Evolutionary conservation across 1,284 basidiomycete genomes (phyloP), one percentile per base, ranked within the genome.

Genomic region (Sanghuangporus baumii): DNA sequence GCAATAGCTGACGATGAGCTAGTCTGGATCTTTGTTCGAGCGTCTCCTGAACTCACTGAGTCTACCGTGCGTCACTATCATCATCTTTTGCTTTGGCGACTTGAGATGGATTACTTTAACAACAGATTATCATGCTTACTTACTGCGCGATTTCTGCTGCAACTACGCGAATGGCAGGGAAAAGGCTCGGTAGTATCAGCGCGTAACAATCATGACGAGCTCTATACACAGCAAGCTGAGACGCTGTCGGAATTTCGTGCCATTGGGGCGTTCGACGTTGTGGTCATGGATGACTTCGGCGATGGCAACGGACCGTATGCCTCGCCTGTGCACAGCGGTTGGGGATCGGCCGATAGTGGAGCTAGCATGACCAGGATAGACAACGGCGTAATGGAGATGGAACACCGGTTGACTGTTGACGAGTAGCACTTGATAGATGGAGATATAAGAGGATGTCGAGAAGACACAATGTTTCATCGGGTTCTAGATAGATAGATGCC

Each of bases 251-350:
- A 1, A 41, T 43, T 57, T 26, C 23, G 23, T 26, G 31, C 31
- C 16, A 37, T 37, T 2, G 51, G 37, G 31, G 31, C 14, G 11
- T 18, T 57, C 14, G 55, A 57, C 43, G 18, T 38, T 4, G 43
- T 23, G 37, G 43, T 57, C 5, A 26, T 57, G n/a, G 43, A 47
- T 57, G 55, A 55, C 52, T 55, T 55, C 36, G 52, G 52, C 31
- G 52, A 55, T 16, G 55, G 55, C 7, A 16, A 54, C 16, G 31
- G 7, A 14, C 26, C 16, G 12, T 34, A 6, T 14, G 3, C 14
- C 7, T 14, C 31, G 6, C 12, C 1, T 48, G 20, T 9, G 8
- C 16, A 18, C 18, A 20, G 47, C 20, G 2, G 36, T 11, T 54
- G 51, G 31, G 31, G 31, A 20, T 48, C 47, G 5, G 6, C 16